Evolutionary conservation across 2,329 filamentous ascomycete genomes (phyloP).

Genomic region (Spiromastix sp.): DNA sequence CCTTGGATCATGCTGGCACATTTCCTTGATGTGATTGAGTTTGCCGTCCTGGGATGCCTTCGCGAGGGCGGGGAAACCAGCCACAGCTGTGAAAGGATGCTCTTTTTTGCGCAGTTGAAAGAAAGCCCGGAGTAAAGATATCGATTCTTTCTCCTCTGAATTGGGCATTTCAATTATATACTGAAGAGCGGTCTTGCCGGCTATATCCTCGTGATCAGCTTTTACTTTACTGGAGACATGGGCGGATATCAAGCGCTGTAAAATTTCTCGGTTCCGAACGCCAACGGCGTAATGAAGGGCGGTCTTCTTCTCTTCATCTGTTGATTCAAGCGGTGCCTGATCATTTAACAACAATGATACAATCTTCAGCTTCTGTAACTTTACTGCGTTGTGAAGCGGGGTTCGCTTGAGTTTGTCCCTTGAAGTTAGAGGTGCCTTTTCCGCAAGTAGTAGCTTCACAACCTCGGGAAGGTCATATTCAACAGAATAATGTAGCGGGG

Average conservation of each 20-base stretch:
- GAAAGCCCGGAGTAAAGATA: not conserved
- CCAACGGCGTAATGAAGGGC: not conserved
- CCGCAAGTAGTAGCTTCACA: not conserved
- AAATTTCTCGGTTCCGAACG: not conserved
- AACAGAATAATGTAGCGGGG: not conserved
- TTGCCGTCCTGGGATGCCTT: not conserved
- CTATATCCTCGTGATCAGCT: too few relatives aligned
- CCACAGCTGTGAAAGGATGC: not conserved
- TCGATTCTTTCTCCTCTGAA: not conserved
- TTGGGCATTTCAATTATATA: not conserved
- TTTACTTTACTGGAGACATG: not conserved
- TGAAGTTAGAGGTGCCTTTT: not conserved
- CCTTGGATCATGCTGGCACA: not conserved
- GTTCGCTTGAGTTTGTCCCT: not conserved
- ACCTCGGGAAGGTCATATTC: not conserved
- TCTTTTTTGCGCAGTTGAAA: not conserved
- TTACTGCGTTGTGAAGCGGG: not conserved
- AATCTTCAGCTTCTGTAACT: not conserved
- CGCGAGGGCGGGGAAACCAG: not conserved
- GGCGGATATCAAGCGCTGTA: not conserved
- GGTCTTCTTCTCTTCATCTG: not conserved
- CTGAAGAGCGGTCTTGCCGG: not conserved
- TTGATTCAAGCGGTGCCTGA: not conserved
- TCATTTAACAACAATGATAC: not conserved
- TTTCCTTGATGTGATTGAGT: not conserved